Evolutionary conservation across 2,329 filamentous ascomycete genomes (phyloP), one percentile per base, ranked within the genome.

Genomic region (Pochonia chlamydosporia): DNA sequence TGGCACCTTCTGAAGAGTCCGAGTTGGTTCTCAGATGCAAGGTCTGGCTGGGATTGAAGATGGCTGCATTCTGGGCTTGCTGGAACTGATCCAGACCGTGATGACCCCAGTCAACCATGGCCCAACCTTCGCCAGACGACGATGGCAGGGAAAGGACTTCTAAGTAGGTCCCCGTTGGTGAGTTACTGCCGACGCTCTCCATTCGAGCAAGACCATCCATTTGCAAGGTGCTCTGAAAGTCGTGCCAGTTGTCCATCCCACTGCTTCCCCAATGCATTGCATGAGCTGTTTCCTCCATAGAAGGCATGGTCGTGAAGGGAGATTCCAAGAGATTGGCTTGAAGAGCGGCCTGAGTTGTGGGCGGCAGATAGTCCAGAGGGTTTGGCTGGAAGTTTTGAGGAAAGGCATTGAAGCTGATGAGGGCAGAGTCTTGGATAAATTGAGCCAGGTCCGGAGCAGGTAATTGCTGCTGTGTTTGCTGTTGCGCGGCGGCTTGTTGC

Each of bases 31-130:
- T 82, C 60, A 95, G 78, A 70, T 96, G 92, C 44, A 97, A 73
- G 1, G 90, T 95, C 69, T 96, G 87, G 52, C 85, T 82, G 2
- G 92, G 92, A 68, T 96, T 96, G 74, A 95, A 95, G 60, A 96
- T 91, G 55, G 87, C 84, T 35, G 74, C 66, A 52, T 73, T 79
- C 44, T 79, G 78, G 5, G 62, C 59, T 49, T 74, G 71, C 43
- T 67, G 63, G 49, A 69, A 68, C 56, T 92, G 87, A 56, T 87
- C 82, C 31, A 69, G 58, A 43, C 84, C 85, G 51, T 81, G 84
- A 50, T 84, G 81, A 50, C 84, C 84, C 62, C 82, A 79, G 54
- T 93, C 87, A 48, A 96, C 83, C 55, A 87, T 80, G 43, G 81
- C 82, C 91, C 91, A 97, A 49, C 89, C 88, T 57, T 91, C 88